Evolutionary conservation across 73 alveolate genomes (phyloP).

Genomic region (Uronychia binucleata): DNA sequence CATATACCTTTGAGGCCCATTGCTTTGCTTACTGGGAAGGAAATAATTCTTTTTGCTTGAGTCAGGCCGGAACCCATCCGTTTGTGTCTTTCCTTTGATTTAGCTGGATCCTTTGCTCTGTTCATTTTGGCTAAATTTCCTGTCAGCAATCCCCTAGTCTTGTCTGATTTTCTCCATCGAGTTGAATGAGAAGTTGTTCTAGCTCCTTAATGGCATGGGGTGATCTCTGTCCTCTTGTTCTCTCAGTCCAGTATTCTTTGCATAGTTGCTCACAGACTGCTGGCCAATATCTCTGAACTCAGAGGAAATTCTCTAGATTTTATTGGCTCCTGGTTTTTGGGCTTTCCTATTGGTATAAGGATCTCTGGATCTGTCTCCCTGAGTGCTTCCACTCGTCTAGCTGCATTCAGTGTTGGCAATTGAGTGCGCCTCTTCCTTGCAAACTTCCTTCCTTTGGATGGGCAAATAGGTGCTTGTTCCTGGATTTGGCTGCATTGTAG

Average conservation of each 20-base stretch:
- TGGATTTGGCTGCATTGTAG: neutral
- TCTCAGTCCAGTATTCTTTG: too few relatives aligned
- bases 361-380: neutral
- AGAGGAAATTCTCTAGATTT: too few relatives aligned
- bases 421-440: too few relatives aligned
- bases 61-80: too few relatives aligned
- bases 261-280: too few relatives aligned
- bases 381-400: too few relatives aligned
- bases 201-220: too few relatives aligned
- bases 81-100: too few relatives aligned
- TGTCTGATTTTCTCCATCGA: neutral
- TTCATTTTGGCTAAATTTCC: neutral
- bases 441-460: neutral
- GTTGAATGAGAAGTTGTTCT: neutral
- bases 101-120: neutral
- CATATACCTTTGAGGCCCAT: neutral
- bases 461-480: neutral
- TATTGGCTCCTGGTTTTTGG: too few relatives aligned
- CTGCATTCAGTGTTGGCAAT: too few relatives aligned
- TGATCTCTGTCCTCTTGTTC: too few relatives aligned
- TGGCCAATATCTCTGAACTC: too few relatives aligned
- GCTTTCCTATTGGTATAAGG: neutral
- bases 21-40: neutral
- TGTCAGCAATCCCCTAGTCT: neutral
- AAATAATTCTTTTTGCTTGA: neutral